Evolutionary conservation across 345 rosid species (phyloP).

Genomic region (Odontarrhena argentea): DNA sequence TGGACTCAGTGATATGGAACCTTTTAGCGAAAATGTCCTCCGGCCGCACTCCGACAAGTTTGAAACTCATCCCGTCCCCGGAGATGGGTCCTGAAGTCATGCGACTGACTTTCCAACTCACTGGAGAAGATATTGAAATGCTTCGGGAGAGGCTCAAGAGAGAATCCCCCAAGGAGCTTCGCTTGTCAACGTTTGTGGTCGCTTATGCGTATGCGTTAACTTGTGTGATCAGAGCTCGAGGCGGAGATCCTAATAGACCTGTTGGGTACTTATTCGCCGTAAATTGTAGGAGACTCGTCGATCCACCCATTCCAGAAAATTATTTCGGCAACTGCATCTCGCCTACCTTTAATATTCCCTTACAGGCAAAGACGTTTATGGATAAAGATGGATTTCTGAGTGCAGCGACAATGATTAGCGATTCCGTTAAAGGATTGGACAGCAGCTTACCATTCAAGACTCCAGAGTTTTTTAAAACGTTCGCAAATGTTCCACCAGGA

Average conservation of each 20-base stretch:
- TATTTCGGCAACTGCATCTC: constrained; percentile 45
- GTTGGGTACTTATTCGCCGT: constrained; percentile 12
- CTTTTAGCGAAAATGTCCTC: not conserved
- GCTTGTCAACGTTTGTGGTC: constrained; percentile 36
- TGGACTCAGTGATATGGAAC: constrained; percentile 2
- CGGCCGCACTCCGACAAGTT: not conserved
- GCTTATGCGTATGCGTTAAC: constrained; percentile 19
- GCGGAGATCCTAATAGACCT: not conserved
- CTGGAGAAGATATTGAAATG: constrained; percentile 23
- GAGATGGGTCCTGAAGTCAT: not conserved
- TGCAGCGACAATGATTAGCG: too few relatives aligned
- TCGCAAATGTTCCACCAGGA: too few relatives aligned
- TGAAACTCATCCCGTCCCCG: constrained; percentile 1
- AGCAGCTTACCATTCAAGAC: too few relatives aligned
- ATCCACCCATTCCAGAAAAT: constrained; percentile 39
- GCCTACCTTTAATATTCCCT: too few relatives aligned
- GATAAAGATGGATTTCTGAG: too few relatives aligned
- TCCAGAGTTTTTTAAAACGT: too few relatives aligned
- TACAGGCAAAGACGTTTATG: too few relatives aligned
- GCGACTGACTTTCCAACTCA: constrained; percentile 33
- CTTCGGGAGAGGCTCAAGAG: constrained; percentile 15
- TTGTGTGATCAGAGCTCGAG: constrained; percentile 29
- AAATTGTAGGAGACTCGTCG: constrained; percentile 36
- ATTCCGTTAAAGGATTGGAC: too few relatives aligned
- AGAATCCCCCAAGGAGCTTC: not conserved